A percentile compares a stretch with the other conserved stretches of the same genome.
Evolutionary conservation across 345 rosid genomes (phyloP).

Genomic region (Bruguiera sexangula): DNA sequence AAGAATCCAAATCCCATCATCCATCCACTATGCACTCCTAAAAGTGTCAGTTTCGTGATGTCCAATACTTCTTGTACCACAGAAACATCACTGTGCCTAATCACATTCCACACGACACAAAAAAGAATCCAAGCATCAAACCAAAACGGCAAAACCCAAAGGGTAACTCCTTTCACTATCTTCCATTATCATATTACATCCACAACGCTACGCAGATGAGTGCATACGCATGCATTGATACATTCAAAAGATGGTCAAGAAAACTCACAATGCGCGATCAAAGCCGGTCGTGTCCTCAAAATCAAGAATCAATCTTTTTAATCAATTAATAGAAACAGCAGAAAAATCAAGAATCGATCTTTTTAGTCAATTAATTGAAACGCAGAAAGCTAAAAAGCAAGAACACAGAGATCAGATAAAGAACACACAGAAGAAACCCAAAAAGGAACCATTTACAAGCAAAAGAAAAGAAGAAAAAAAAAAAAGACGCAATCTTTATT

Average conservation of each 20-base stretch:
- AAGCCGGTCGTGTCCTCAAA: background rate
- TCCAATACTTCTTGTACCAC: background rate
- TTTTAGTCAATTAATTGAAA: no score
- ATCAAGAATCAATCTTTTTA: background rate
- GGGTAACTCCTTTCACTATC: no score
- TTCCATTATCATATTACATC: no score
- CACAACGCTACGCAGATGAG: background rate
- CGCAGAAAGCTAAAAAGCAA: background rate
- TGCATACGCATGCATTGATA: background rate
- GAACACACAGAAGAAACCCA: background rate
- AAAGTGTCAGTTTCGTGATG: background rate
- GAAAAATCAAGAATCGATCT: background rate
- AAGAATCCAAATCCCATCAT: background rate
- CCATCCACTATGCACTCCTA: background rate
- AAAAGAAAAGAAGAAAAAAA: background rate
- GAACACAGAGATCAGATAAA: slow-evolving; percentile 6
- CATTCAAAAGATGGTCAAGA: background rate
- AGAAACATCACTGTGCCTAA: slow-evolving; percentile 1
- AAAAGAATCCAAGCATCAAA: background rate
- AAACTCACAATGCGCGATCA: background rate
- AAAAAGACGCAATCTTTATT: background rate
- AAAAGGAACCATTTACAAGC: no score
- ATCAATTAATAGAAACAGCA: no score
- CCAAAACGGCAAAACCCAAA: no score
- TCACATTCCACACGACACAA: background rate